Conservation (phyloP, 495 filamentous ascomycete species). For the Hypoxylon fuscum region DNA sequence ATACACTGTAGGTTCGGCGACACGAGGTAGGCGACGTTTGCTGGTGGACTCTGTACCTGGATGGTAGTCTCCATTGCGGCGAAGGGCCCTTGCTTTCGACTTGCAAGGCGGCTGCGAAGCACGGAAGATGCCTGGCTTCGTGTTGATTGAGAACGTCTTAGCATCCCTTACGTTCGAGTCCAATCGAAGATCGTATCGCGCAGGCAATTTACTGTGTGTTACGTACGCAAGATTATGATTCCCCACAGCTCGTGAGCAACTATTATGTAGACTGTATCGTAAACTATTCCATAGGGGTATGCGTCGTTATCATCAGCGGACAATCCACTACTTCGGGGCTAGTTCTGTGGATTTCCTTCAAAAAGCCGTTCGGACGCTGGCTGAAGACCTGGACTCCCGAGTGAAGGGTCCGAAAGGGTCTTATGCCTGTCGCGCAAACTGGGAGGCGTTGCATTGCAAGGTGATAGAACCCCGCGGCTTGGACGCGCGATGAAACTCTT, state of each 20-base stretch:
- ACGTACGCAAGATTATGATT: conserved; percentile 20
- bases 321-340: conserved; percentile 36
- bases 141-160: conserved; percentile 45
- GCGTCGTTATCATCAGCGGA: conserved; percentile 27
- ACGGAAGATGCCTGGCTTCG: conserved; percentile 18
- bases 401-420: background rate
- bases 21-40: conserved; percentile 30
- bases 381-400: conserved; percentile 8
- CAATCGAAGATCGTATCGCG: conserved; percentile 17
- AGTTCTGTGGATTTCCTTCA: conserved; percentile 23
- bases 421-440: conserved; percentile 3
- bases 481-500: conserved; percentile 35
- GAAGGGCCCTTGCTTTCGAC: conserved; percentile 1
- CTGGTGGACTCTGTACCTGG: conserved; percentile 16
- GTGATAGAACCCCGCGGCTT: conserved; percentile 25
- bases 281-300: background rate
- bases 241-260: conserved; percentile 18
- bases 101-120: background rate
- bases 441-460: conserved; percentile 27
- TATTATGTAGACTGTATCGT: background rate
- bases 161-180: conserved; percentile 31
- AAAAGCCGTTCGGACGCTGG: too few species aligned
- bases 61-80: conserved; percentile 6
- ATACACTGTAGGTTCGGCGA: conserved; percentile 14
- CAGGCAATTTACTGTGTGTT: conserved; percentile 22